Evolutionary conservation across 2,329 filamentous ascomycete genomes (phyloP), one percentile per base, ranked within the genome.

Genomic region (Penicillium brevicompactum): DNA sequence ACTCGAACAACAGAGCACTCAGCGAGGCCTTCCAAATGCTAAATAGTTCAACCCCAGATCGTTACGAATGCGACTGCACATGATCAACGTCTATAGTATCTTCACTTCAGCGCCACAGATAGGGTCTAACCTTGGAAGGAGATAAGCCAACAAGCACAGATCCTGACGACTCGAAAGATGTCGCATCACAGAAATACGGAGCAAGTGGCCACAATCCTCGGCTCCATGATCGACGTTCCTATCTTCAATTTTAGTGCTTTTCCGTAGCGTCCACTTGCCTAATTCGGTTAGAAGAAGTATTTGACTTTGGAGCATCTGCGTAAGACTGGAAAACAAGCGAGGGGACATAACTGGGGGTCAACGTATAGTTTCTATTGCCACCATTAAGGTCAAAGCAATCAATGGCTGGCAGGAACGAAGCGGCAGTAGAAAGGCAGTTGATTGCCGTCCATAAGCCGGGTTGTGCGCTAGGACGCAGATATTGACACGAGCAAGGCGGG

Each of bases 211-310:
- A 2, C 8, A 18, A 42, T 22, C 24, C 18, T 24, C 11, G 18
- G 44, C 8, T 41, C 24, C 14, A 13, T 2, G 27, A 21, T 45
- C 42, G 42, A 45, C 43, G 43, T 31, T 30, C 14, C 24, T 48
- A 40, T 31, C 37, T 22, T 31, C 18, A 38, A 2, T 18, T 47
- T 45, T 5, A 14, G 42, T 10, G 8, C 31, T 46, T 32, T 8
- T 18, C 27, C 6, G 30, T 34, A 47, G 62, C 24, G 64, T 67
- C 65, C 45, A 60, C 56, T 61, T 68, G 54, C 65, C 55, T 42
- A 16, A 59, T 50, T 3, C 2, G 59, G 63, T 31, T 47, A 56
- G 45, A 5, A 32, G 9, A 2, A 11, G 34, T 24, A 46, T 46
- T 24, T 44, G 14, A 52, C 11, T 38, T 37, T 9, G n/a, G 22